Evolutionary conservation across 768 basidiomycete genomes (phyloP).

Genomic region (Aureoboletus auriporus): DNA sequence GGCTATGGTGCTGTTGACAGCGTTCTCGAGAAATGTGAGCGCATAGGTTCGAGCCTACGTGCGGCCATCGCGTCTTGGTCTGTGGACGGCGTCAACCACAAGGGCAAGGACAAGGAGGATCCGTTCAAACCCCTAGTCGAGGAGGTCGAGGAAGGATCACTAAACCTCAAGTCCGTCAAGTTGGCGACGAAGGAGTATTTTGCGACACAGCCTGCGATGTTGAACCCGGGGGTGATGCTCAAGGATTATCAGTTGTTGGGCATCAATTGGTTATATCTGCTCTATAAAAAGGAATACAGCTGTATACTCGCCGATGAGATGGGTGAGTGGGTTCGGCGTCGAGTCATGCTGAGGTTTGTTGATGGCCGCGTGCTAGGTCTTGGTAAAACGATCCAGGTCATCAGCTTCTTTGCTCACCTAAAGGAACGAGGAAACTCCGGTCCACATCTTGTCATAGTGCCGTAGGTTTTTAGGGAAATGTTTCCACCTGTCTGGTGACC

Average conservation of each 20-base stretch:
- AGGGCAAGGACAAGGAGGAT: constrained; percentile 39
- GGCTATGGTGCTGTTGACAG: constrained; percentile 87
- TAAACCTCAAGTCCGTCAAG: constrained; percentile 50
- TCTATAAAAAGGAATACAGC: constrained; percentile 76
- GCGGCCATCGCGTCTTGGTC: constrained; percentile 80
- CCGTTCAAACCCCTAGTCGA: constrained; percentile 20
- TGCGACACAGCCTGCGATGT: constrained; percentile 62
- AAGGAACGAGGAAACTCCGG: constrained; percentile 76
- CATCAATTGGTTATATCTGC: constrained; percentile 93
- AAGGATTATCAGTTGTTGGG: constrained; percentile 98
- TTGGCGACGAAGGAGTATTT: constrained; percentile 60
- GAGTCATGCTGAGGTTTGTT: neutral
- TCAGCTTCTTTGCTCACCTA: constrained; percentile 89
- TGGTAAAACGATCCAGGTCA: constrained; percentile 98
- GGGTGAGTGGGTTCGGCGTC: constrained; percentile 53
- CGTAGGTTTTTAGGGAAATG: constrained; percentile 50
- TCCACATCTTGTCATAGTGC: constrained; percentile 92
- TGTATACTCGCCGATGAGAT: constrained; percentile 99
- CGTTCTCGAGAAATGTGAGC: constrained; percentile 85
- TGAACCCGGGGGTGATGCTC: constrained; percentile 65
- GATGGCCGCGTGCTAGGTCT: constrained; percentile 53
- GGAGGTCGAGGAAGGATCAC: constrained; percentile 56
- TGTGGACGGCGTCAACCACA: constrained; percentile 25
- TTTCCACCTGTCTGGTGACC: constrained; percentile 3
- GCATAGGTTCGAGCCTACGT: constrained; percentile 72